A percentile compares a stretch with the other conserved stretches of the same genome.
phyloP scores from a whole-genome alignment of 1,284 basidiomycete species.

The Cryptococcus maquisensis region DNA sequence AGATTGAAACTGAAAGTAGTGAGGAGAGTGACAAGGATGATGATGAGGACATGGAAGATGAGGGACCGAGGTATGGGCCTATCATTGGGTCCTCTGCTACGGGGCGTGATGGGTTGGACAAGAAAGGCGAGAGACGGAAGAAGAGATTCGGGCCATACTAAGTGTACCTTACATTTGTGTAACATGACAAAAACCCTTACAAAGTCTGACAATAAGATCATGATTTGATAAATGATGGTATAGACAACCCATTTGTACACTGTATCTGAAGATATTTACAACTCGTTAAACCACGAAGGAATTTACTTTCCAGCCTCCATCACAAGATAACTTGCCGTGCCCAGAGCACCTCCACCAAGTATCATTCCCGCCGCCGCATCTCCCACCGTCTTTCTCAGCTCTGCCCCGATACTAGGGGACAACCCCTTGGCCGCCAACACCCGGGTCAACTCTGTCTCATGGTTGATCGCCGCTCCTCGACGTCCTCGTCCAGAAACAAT shows the following conservation, averaged over 20 bases:
- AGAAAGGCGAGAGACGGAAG: conserved; percentile 14
- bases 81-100: conserved; percentile 12
- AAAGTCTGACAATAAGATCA: background rate
- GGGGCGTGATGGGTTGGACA: conserved; percentile 1
- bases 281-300: background rate
- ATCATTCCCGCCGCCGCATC: conserved; percentile 73
- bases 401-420: conserved; percentile 54
- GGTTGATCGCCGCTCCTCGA: conserved; percentile 60
- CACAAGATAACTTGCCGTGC: conserved; percentile 61
- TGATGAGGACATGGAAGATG: conserved; percentile 20
- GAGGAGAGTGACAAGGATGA: conserved; percentile 14
- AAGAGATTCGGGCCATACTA: conserved; percentile 17
- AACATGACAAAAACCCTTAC: background rate
- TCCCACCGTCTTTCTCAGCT: conserved; percentile 73
- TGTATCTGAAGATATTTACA: background rate
- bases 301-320: conserved; percentile 58
- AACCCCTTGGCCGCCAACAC: conserved; percentile 60
- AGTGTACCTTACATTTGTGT: background rate
- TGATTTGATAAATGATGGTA: background rate
- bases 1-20: conserved; percentile 34
- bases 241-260: background rate
- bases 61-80: conserved; percentile 21
- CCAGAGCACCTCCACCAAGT: conserved; percentile 52
- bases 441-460: conserved; percentile 57
- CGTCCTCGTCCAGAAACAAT: conserved; percentile 67